Percentiles rank a stretch among this genome's conserved stretches.
Evolutionary conservation across 2,329 filamentous ascomycete species (phyloP).

Genomic region (Aspergillus udagawae): DNA sequence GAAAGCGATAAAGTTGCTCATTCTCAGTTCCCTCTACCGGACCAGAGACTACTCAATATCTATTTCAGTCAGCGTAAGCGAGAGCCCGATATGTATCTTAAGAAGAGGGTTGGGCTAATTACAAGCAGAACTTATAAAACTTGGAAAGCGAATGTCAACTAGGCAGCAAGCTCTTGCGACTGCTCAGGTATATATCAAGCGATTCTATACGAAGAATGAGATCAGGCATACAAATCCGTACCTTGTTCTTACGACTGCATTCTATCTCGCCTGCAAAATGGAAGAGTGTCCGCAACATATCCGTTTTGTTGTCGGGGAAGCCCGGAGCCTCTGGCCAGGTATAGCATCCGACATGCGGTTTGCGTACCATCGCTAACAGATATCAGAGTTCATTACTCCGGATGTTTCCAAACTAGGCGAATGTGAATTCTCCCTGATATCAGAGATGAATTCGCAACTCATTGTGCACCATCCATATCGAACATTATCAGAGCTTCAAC

Average conservation of each 20-base stretch:
- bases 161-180: slow-evolving; percentile 92
- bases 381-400: slow-evolving; percentile 62
- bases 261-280: slow-evolving; percentile 97
- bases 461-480: slow-evolving; percentile 91
- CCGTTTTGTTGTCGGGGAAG: slow-evolving; percentile 80
- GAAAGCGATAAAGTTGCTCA: slow-evolving; percentile 71
- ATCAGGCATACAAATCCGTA: slow-evolving; percentile 92
- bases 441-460: slow-evolving; percentile 83
- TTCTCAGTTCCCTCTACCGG: slow-evolving; percentile 76
- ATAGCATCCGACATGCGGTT: slow-evolving; percentile 14
- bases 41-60: slow-evolving; percentile 77
- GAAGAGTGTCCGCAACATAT: slow-evolving; percentile 98
- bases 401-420: slow-evolving; percentile 85
- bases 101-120: slow-evolving; percentile 1
- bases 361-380: slow-evolving; percentile 13
- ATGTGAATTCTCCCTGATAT: slow-evolving; percentile 90
- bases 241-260: slow-evolving; percentile 83
- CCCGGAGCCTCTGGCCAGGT: slow-evolving; percentile 77
- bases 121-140: slow-evolving; percentile 66
- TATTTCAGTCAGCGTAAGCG: slow-evolving; percentile 83
- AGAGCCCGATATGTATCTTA: background rate
- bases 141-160: slow-evolving; percentile 78
- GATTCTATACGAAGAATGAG: slow-evolving; percentile 88
- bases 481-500: slow-evolving; percentile 67
- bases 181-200: slow-evolving; percentile 88